Conservation (phyloP, 2,329 filamentous ascomycete species). For the Fusarium drepaniforme region DNA sequence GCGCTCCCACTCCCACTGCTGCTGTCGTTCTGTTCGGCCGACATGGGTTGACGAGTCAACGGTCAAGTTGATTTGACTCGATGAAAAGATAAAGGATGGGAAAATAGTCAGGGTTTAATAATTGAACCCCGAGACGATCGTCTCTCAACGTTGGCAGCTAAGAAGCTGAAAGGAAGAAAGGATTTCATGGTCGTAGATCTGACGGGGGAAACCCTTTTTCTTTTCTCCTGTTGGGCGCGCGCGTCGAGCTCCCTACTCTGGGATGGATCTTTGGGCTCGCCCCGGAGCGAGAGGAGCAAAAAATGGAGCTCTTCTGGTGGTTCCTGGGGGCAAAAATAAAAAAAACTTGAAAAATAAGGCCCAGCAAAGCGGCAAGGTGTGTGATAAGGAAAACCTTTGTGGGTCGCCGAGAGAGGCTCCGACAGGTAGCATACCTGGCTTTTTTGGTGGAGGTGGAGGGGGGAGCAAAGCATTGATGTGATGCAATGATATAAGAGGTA, state of each 20-base stretch:
- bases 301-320: constrained; percentile 41
- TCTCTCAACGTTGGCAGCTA: constrained; percentile 28
- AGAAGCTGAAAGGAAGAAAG: constrained; percentile 26
- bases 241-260: constrained; percentile 13
- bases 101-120: constrained; percentile 5
- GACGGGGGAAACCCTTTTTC: constrained; percentile 29
- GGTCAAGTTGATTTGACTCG: neutral
- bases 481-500: constrained; percentile 20
- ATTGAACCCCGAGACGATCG: constrained; percentile 26
- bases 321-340: constrained; percentile 21
- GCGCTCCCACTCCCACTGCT: constrained; percentile 36
- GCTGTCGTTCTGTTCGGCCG: constrained; percentile 43
- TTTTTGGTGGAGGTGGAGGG: neutral
- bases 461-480: neutral
- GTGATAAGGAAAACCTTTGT: constrained; percentile 43
- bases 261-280: constrained; percentile 31
- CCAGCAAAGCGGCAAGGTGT: constrained; percentile 1
- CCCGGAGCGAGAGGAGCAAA: constrained; percentile 43
- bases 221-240: neutral
- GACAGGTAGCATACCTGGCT: constrained; percentile 24
- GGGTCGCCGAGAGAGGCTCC: constrained; percentile 47
- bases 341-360: constrained; percentile 16
- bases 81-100: neutral
- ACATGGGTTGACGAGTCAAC: constrained; percentile 27
- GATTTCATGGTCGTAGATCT: constrained; percentile 36